A percentile compares a stretch with the other conserved stretches of the same genome.
phyloP scores from a whole-genome alignment of 768 basidiomycete species.

The Agaricus subrufescens region DNA sequence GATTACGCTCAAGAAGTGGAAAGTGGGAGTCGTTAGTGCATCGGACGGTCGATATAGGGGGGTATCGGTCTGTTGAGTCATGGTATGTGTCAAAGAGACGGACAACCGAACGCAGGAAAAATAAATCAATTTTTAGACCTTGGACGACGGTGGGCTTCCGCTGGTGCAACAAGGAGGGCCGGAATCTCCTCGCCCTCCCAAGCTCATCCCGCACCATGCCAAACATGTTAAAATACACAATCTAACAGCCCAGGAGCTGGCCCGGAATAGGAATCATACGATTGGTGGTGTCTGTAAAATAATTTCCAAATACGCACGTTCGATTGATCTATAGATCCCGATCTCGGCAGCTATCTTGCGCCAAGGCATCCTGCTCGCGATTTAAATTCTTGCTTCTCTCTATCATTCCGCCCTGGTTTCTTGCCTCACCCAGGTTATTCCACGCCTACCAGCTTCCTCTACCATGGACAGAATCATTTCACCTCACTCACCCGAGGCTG shows the following conservation, averaged over 20 bases:
- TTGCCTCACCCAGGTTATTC: constrained; percentile 5
- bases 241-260: too few relatives aligned
- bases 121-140: background rate
- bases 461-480: constrained; percentile 69
- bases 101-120: background rate
- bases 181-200: background rate
- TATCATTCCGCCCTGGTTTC: constrained; percentile 6
- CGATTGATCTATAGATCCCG: constrained; percentile 10
- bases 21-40: constrained; percentile 38
- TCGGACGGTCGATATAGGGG: constrained; percentile 41
- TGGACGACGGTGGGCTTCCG: constrained; percentile 1
- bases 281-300: constrained; percentile 12
- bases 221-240: too few relatives aligned
- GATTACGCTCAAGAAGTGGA: constrained; percentile 44
- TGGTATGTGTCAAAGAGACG: constrained; percentile 7
- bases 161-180: background rate
- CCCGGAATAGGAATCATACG: constrained; percentile 10
- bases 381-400: constrained; percentile 18
- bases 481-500: constrained; percentile 69
- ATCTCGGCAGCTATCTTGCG: constrained; percentile 15
- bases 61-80: constrained; percentile 13
- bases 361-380: constrained; percentile 12
- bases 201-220: too few relatives aligned
- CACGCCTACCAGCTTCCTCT: constrained; percentile 3
- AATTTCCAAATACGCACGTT: constrained; percentile 21